Evolutionary conservation across 148 eudicot species (phyloP), one percentile per base, ranked within the genome.

Genomic region (Camellia sinensis): DNA sequence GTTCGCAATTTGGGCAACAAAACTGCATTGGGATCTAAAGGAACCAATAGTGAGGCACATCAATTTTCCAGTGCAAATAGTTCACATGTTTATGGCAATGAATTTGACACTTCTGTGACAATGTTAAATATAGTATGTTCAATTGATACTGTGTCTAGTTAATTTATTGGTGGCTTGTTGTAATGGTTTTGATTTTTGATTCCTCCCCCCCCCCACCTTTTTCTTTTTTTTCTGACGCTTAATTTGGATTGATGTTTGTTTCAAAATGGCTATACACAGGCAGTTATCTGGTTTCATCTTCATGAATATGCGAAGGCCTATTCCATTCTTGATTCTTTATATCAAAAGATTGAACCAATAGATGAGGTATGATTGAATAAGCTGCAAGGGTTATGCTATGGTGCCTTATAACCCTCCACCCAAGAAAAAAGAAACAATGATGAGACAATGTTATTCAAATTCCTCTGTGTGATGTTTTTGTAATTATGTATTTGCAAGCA

Each of bases 341-440:
- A 86, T 92, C 94, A 89, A 82, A 92, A 89, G 82, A 89, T 95
- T 80, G 94, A 84, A 84, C 97, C 94, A n/a, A 88, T 92, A 79
- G 93, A 92, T 77, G 97, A 95, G 97, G 98, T 95, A 85, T 48
- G 74, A 9, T 76, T 7, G 15, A 11, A 7, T 44, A 7, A 17
- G 3, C 37, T 37, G 22, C 10, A 5, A 73, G 4, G n/a, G 46
- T 46, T 43, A n/a, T 79, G 18, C 21, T 45, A 77, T 9, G 54
- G 29, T n/a, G 29, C 57, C 7, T 71, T 14, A 46, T 18, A 0
- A 14, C 54, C 74, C n/a, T 11, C 12, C 13, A 7, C 3, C 10
- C 22, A 63, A 50, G 5, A 79, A 29, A 22, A 63, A 21, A 22
- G 3, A 65, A 29, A 45, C 11, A 62, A 21, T 76, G 17, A 29